phyloP scores from a whole-genome alignment of 495 filamentous ascomycete genomes.

The Aspergillus baeticus region DNA sequence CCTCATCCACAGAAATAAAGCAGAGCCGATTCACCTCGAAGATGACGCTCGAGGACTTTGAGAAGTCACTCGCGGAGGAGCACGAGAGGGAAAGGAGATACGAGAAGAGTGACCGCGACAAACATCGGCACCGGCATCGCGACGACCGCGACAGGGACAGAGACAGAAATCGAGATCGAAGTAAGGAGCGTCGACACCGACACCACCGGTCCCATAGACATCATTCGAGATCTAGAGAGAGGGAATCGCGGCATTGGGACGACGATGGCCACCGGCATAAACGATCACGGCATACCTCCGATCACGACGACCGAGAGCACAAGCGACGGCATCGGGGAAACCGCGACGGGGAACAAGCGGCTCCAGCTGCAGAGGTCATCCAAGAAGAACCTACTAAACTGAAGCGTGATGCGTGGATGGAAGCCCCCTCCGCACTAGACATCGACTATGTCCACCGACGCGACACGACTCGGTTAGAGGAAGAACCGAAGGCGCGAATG shows the following conservation, averaged over 20 bases:
- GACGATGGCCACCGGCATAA: conserved; percentile 54
- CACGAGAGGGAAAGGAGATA: conserved; percentile 38
- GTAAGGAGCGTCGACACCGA: conserved; percentile 39
- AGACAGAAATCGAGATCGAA: conserved; percentile 40
- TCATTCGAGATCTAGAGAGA: conserved; percentile 44
- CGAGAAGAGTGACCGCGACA: conserved; percentile 36
- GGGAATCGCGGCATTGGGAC: conserved; percentile 33
- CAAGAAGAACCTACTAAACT: conserved; percentile 41
- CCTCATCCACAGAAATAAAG: conserved; percentile 6
- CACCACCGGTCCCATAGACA: conserved; percentile 43
- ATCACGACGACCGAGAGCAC: conserved; percentile 41
- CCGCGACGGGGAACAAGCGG: conserved; percentile 20
- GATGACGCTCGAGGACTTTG: conserved; percentile 57
- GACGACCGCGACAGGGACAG: conserved; percentile 29
- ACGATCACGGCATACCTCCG: conserved; percentile 49
- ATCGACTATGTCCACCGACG: conserved; percentile 81
- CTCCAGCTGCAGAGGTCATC: conserved; percentile 24
- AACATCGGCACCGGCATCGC: conserved; percentile 31
- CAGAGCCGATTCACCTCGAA: conserved; percentile 11
- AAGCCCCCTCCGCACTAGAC: conserved; percentile 74
- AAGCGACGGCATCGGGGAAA: conserved; percentile 35
- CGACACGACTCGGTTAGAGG: conserved; percentile 39
- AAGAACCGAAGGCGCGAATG: conserved; percentile 43
- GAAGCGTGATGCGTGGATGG: conserved; percentile 91
- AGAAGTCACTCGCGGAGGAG: conserved; percentile 47